A percentile compares a stretch with the other conserved stretches of the same genome.
Conservation (phyloP, 225 moss, liverwort and hornwort species). For the Marchantia polymorpha region DNA sequence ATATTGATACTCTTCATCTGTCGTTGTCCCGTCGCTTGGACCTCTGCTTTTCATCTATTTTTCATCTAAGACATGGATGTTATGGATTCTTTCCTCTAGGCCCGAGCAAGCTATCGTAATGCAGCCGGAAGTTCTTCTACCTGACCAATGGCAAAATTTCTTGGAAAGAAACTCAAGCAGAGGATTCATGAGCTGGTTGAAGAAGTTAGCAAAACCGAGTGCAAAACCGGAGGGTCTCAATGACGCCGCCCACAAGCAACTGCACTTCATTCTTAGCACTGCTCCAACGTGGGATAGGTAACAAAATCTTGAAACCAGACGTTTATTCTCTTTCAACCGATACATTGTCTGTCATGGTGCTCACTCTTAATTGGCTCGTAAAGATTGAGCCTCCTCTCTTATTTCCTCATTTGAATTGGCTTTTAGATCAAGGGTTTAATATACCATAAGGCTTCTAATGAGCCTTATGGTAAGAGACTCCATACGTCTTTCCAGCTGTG, state of each 20-base stretch:
- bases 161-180: slow-evolving; percentile 50
- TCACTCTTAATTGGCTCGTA: no score
- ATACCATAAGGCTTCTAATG: no score
- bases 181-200: slow-evolving; percentile 56
- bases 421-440: no score
- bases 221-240: slow-evolving; percentile 48
- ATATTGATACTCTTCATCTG: background rate
- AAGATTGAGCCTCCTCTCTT: no score
- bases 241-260: slow-evolving; percentile 52
- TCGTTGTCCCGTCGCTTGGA: background rate
- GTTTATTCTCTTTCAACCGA: no score
- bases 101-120: slow-evolving; percentile 71
- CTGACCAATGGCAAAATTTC: slow-evolving; percentile 68
- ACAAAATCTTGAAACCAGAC: background rate
- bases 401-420: no score
- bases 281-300: slow-evolving; percentile 91
- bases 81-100: slow-evolving; percentile 19
- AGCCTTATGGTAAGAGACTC: no score
- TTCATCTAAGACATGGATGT: background rate
- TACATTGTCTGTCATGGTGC: no score
- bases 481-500: no score
- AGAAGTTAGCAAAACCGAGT: slow-evolving; percentile 32
- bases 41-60: background rate
- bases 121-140: slow-evolving; percentile 66
- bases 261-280: slow-evolving; percentile 61